A percentile compares a stretch with the other conserved stretches of the same genome.
Evolutionary conservation across 73 alveolate species (phyloP).

Genomic region (Tetrahymena borealis): DNA sequence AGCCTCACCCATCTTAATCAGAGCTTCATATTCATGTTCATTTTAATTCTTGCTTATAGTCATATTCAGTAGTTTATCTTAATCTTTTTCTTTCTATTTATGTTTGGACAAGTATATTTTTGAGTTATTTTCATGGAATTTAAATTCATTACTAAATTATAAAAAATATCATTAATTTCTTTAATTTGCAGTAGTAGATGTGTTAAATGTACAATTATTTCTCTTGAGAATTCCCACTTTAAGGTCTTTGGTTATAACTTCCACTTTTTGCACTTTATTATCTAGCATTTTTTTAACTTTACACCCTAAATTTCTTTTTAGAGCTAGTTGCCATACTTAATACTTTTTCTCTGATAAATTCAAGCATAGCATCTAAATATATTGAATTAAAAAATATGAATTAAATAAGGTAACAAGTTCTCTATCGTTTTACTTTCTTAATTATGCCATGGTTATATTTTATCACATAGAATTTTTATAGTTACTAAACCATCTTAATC

Average conservation of each 20-base stretch:
- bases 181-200: too few species aligned
- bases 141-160: background rate
- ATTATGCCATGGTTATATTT: background rate
- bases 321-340: background rate
- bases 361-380: background rate
- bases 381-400: background rate
- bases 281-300: background rate
- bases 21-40: slow-evolving; percentile 37
- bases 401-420: background rate
- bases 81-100: slow-evolving; percentile 36
- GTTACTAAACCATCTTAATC: background rate
- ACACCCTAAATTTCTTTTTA: background rate
- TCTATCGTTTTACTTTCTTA: background rate
- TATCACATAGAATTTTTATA: background rate
- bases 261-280: background rate
- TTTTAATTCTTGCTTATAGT: slow-evolving; percentile 27
- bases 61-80: slow-evolving; percentile 17
- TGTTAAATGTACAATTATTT: too few species aligned
- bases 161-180: background rate
- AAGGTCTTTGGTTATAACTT: background rate
- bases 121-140: slow-evolving; percentile 12
- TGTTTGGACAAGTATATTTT: slow-evolving; percentile 20
- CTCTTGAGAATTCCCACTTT: background rate
- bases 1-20: slow-evolving; percentile 42
- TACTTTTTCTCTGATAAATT: background rate